Evolutionary conservation across 495 filamentous ascomycete species (phyloP), one percentile per base, ranked within the genome.

Genomic region (Xylaria sp.): DNA sequence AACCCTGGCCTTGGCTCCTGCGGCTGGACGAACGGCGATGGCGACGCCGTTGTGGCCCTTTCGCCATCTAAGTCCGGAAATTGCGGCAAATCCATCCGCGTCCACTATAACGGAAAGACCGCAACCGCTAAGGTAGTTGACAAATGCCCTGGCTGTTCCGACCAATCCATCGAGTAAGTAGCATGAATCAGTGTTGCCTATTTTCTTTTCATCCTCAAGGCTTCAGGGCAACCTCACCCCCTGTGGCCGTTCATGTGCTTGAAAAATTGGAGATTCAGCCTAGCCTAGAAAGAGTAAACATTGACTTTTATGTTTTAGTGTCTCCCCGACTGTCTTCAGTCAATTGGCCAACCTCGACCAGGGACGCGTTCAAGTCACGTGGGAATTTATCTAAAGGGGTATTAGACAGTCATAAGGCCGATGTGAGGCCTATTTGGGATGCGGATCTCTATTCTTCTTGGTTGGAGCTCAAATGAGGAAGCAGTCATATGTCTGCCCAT

Each of bases 61-160:
- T 82, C 81, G 21, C 63, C 77, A 3, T 63, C 66, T 35, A 65
- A 82, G 46, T 2, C 12, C 12, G 82, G 83, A 48, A 24, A 46
- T 80, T 95, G 93, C 79, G 90, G 87, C 76, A 86, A 86, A 80
- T 84, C 77, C 33, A 88, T 93, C 76, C 87, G 84, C 52, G 86
- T 95, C 80, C 75, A 68, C 57, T 79, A 74, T 71, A 79, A 82
- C 31, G 90, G 89, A 77, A 88, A 87, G 78, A 85, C 86, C 15
- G 73, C 73, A 61, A 83, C 71, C 6, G 91, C 87, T 43, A 86
- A 70, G 24, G 86, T 93, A 40, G 88, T 88, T 26, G 93, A 95
- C 85, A 91, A 92, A 80, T 95, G 93, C 84, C 86, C 88, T 78
- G 91, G 91, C 72, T 94, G 93, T 74, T 69, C 57, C 14, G 69